These are phyloP conservation scores for Amphirosellinia nigrospora DNA, from an alignment of 495 filamentous ascomycete genomes.

Conservation along the genomic window DNA sequence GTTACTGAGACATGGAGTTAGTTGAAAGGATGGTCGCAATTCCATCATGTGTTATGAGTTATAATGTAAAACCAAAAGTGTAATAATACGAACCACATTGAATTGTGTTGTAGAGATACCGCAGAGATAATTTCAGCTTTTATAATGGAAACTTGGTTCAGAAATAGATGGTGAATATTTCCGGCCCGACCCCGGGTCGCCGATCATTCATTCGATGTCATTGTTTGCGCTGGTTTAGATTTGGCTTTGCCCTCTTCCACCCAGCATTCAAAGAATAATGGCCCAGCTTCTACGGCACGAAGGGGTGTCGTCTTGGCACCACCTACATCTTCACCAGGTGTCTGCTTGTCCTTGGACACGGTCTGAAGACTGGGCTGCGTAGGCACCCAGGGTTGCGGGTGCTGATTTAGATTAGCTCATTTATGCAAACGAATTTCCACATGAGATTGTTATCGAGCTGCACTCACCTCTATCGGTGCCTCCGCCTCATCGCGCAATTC, in stretches of 20 bases:
- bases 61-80: slow-evolving; percentile 9
- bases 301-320: slow-evolving; percentile 60
- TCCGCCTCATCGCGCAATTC: slow-evolving; percentile 78
- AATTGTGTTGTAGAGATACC: background rate
- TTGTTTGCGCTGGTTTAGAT: slow-evolving; percentile 18
- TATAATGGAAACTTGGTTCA: no score
- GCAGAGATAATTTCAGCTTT: background rate
- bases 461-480: slow-evolving; percentile 71
- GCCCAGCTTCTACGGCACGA: slow-evolving; percentile 65
- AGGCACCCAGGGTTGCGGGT: slow-evolving; percentile 73
- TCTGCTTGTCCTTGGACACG: slow-evolving; percentile 41
- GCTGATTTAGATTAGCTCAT: slow-evolving; percentile 35
- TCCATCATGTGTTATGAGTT: slow-evolving; percentile 12
- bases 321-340: slow-evolving; percentile 47
- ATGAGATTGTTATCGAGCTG: background rate
- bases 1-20: background rate
- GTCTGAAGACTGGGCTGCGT: slow-evolving; percentile 57
- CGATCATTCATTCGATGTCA: slow-evolving; percentile 5
- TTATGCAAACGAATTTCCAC: background rate
- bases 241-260: slow-evolving; percentile 62
- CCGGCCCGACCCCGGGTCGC: background rate
- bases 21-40: background rate
- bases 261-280: slow-evolving; percentile 73
- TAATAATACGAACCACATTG: slow-evolving; percentile 14
- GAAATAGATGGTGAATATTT: background rate